A percentile compares a stretch with the other conserved stretches of the same genome.
Conservation (phyloP, 768 basidiomycete genomes). For the Leucocoprinus leucothites region DNA sequence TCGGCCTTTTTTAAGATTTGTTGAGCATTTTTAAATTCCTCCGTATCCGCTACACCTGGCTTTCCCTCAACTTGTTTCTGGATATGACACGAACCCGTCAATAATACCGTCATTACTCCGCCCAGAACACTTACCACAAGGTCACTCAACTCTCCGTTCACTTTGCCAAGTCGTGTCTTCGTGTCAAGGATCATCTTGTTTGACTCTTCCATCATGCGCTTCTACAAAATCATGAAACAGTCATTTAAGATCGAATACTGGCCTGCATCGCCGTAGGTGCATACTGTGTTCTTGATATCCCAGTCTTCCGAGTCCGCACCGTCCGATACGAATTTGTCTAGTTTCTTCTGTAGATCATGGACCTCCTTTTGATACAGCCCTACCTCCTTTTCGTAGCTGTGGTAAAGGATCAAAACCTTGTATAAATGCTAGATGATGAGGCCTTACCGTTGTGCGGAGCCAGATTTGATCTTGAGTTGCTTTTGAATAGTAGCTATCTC, state of each 20-base stretch:
- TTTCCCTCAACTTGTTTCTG: conserved; percentile 38
- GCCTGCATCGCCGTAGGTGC: neutral
- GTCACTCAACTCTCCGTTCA: conserved; percentile 58
- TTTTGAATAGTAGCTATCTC: conserved; percentile 48
- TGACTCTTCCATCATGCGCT: conserved; percentile 70
- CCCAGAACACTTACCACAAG: conserved; percentile 55
- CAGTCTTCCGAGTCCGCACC: conserved; percentile 64
- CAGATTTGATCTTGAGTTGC: conserved; percentile 78
- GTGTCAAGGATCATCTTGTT: conserved; percentile 79
- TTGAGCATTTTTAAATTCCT: conserved; percentile 55
- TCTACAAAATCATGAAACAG: conserved; percentile 37
- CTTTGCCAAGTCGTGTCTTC: conserved; percentile 55
- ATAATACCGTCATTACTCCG: neutral
- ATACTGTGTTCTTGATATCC: conserved; percentile 73
- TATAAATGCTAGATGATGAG: neutral
- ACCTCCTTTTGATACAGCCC: conserved; percentile 64
- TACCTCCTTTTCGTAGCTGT: conserved; percentile 68
- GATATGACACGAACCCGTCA: conserved; percentile 9
- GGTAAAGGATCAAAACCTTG: neutral
- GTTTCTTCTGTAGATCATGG: conserved; percentile 50
- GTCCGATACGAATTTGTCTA: conserved; percentile 60
- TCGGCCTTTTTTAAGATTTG: neutral
- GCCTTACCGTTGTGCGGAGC: conserved; percentile 58
- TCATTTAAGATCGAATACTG: neutral
- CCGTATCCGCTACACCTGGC: conserved; percentile 35